Conservation (phyloP, 164 flowering plant species). For the Aristolochia californica region DNA sequence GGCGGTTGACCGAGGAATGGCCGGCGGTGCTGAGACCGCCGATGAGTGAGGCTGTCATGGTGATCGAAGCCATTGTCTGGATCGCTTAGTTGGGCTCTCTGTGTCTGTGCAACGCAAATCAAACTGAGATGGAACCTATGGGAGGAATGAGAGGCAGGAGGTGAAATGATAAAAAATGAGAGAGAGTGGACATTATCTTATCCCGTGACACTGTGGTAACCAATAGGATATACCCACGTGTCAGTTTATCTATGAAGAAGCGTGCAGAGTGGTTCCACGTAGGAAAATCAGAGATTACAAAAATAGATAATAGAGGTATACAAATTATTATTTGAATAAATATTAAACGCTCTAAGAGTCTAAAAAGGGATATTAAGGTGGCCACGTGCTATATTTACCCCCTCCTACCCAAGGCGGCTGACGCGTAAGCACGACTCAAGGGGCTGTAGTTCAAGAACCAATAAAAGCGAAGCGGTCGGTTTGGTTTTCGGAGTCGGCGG, state of each 20-base stretch:
- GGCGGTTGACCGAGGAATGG: constrained; percentile 17
- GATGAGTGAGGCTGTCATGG: constrained; percentile 53
- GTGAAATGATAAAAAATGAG: neutral
- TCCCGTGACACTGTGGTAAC: constrained; percentile 16
- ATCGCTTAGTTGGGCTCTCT: neutral
- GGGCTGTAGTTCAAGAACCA: no score
- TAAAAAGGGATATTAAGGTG: no score
- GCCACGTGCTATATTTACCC: no score
- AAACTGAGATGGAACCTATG: constrained; percentile 1
- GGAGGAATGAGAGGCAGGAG: neutral
- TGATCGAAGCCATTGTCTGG: constrained; percentile 50
- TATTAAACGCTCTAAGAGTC: no score
- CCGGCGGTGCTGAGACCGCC: constrained; percentile 19
- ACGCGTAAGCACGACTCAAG: no score
- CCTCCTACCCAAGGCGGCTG: no score
- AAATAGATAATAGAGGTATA: no score
- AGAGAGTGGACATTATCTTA: constrained; percentile 26
- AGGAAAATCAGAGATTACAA: no score
- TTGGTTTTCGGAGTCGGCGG: no score
- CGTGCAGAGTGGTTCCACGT: no score
- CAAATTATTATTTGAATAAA: no score
- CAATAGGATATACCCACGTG: constrained; percentile 35
- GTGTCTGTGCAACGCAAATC: neutral
- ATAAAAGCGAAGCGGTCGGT: no score
- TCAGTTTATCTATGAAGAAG: constrained; percentile 20